Evolutionary conservation across 257 asterid genomes (phyloP).

Genomic region (Solanum etuberosum): DNA sequence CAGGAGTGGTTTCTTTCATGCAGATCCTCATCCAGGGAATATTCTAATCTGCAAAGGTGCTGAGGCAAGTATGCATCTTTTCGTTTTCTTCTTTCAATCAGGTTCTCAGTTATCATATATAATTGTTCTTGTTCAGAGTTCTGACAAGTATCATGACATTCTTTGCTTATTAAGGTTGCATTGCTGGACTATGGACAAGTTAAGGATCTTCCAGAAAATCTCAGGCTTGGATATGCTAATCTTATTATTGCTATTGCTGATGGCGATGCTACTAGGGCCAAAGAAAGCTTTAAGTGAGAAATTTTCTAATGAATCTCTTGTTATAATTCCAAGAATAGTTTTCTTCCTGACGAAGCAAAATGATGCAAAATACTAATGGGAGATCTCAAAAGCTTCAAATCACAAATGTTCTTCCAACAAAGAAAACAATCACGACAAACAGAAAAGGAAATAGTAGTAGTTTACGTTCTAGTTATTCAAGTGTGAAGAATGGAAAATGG

Average conservation of each 20-base stretch:
- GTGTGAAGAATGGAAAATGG: not conserved
- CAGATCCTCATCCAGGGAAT: constrained; percentile 99
- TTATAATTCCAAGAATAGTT: not conserved
- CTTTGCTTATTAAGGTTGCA: constrained; percentile 49
- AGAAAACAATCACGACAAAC: not conserved
- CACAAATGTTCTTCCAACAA: not conserved
- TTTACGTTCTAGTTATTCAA: not conserved
- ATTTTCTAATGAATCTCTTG: not conserved
- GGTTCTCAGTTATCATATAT: not conserved
- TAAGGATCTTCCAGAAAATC: constrained; percentile 82
- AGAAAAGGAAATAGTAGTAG: not conserved
- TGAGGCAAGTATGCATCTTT: constrained; percentile 36
- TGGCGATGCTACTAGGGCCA: constrained; percentile 21
- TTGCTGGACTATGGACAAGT: constrained; percentile 99
- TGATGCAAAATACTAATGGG: not conserved
- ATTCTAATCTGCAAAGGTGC: constrained; percentile 90
- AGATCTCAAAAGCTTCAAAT: not conserved
- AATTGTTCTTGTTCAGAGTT: not conserved
- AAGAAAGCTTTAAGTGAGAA: not conserved
- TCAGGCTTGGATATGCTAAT: constrained; percentile 91
- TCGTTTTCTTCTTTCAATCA: not conserved
- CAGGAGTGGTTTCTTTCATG: constrained; percentile 95
- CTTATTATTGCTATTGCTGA: constrained; percentile 86
- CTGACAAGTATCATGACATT: not conserved
- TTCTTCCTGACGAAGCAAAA: not conserved